Percentiles rank a stretch among this genome's conserved stretches.
phyloP scores from a whole-genome alignment of 805 yeast species.

The Jamesozyma gamospora region DNA sequence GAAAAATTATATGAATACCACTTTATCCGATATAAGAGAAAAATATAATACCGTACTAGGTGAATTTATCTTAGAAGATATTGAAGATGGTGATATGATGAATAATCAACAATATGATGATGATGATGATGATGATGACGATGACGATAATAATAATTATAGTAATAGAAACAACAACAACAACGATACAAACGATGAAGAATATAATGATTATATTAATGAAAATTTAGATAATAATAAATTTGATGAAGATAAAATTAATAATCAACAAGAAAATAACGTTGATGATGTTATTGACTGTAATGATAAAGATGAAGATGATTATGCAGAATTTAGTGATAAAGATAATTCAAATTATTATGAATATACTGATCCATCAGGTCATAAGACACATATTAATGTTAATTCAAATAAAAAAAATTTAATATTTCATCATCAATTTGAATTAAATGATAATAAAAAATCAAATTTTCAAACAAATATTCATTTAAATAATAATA shows the following conservation, averaged over 20 bases:
- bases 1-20: slow-evolving; percentile 73
- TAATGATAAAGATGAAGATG: slow-evolving; percentile 27
- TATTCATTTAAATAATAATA: background rate
- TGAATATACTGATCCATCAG: slow-evolving; percentile 71
- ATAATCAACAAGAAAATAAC: slow-evolving; percentile 15
- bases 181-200: slow-evolving; percentile 30
- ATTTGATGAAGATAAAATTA: slow-evolving; percentile 3
- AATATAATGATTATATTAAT: slow-evolving; percentile 21
- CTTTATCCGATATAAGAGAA: slow-evolving; percentile 80
- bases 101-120: slow-evolving; percentile 9
- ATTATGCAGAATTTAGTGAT: slow-evolving; percentile 6
- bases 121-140: slow-evolving; percentile 12
- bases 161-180: slow-evolving; percentile 62
- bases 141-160: slow-evolving; percentile 51
- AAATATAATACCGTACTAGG: slow-evolving; percentile 92
- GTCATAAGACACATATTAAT: slow-evolving; percentile 53
- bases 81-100: slow-evolving; percentile 14
- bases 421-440: background rate
- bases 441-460: slow-evolving; percentile 29
- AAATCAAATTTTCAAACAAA: background rate
- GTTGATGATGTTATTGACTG: slow-evolving; percentile 22
- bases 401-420: slow-evolving; percentile 12
- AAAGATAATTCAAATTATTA: slow-evolving; percentile 39
- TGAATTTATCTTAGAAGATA: slow-evolving; percentile 41
- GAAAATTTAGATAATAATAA: slow-evolving; percentile 30